Conservation (phyloP, 768 basidiomycete genomes). For the Clavaria fumosa region DNA sequence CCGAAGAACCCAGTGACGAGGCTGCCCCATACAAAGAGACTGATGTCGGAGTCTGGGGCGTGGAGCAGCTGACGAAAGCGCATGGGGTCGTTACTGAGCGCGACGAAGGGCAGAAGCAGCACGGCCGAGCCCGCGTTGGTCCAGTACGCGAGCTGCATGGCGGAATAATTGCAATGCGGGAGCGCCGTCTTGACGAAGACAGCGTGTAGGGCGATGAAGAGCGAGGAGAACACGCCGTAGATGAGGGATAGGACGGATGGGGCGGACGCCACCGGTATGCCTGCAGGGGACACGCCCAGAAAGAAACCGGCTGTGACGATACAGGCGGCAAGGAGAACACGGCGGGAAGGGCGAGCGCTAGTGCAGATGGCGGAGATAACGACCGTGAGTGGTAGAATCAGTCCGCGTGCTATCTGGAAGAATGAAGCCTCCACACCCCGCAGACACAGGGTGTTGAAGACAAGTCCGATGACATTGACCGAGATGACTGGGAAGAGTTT, state of each 20-base stretch:
- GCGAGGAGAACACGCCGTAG: slow-evolving; percentile 56
- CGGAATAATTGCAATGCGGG: slow-evolving; percentile 51
- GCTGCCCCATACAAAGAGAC: slow-evolving; percentile 47
- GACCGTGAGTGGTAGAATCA: slow-evolving; percentile 74
- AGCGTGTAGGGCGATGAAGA: slow-evolving; percentile 63
- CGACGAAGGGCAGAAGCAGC: slow-evolving; percentile 46
- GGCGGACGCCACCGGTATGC: slow-evolving; percentile 24
- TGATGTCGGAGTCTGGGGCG: slow-evolving; percentile 31
- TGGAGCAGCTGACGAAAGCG: slow-evolving; percentile 26
- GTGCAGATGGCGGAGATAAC: slow-evolving; percentile 49
- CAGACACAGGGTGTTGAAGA: slow-evolving; percentile 69
- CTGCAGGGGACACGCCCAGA: slow-evolving; percentile 50
- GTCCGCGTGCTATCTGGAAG: slow-evolving; percentile 75
- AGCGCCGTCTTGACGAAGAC: slow-evolving; percentile 62
- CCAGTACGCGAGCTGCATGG: slow-evolving; percentile 67
- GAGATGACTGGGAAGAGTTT: slow-evolving; percentile 48
- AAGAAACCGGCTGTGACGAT: slow-evolving; percentile 67
- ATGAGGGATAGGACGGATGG: slow-evolving; percentile 45
- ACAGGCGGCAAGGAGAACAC: slow-evolving; percentile 42
- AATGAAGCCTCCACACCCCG: slow-evolving; percentile 68
- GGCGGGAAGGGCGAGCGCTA: slow-evolving; percentile 32
- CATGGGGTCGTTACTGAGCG: slow-evolving; percentile 38
- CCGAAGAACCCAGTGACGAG: slow-evolving; percentile 63
- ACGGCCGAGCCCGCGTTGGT: slow-evolving; percentile 56
- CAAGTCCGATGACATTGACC: slow-evolving; percentile 59